A percentile compares a stretch with the other conserved stretches of the same genome.
These are phyloP conservation scores for Plasmodium vinckei DNA, from an alignment of 169 alveolate species.

Conservation along the genomic window DNA sequence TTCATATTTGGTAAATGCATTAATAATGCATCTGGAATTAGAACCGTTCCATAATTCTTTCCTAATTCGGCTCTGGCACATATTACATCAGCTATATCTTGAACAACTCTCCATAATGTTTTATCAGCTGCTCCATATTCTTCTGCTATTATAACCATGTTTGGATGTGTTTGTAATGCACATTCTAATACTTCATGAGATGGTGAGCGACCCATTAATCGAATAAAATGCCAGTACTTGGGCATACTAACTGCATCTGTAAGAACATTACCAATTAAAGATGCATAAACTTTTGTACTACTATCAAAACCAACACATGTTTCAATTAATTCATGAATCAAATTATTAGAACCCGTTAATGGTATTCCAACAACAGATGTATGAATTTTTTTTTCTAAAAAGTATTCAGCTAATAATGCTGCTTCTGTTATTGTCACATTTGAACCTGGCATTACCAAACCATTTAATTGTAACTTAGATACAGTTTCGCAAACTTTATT, in stretches of 20 bases:
- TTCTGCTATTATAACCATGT: slow-evolving; percentile 95
- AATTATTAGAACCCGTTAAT: slow-evolving; percentile 94
- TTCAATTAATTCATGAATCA: slow-evolving; percentile 92
- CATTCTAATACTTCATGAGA: slow-evolving; percentile 95
- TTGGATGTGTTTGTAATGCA: slow-evolving; percentile 98
- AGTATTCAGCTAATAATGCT: slow-evolving; percentile 92
- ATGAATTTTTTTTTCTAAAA: slow-evolving; percentile 87
- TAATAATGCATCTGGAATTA: slow-evolving; percentile 97
- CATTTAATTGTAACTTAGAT: slow-evolving; percentile 90
- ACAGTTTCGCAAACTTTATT: slow-evolving; percentile 87
- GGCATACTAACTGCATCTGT: slow-evolving; percentile 98
- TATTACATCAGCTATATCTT: slow-evolving; percentile 96
- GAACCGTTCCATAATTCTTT: slow-evolving; percentile 95
- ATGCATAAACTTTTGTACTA: slow-evolving; percentile 96
- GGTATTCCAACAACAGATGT: slow-evolving; percentile 97
- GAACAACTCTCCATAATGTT: slow-evolving; percentile 94
- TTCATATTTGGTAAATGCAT: slow-evolving; percentile 95
- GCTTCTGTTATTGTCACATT: slow-evolving; percentile 96
- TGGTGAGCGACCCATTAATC: slow-evolving; percentile 98
- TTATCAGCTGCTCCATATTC: slow-evolving; percentile 95
- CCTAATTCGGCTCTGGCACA: slow-evolving; percentile 94
- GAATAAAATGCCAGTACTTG: slow-evolving; percentile 98
- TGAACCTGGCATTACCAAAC: slow-evolving; percentile 97
- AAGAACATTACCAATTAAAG: slow-evolving; percentile 97
- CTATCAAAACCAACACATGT: slow-evolving; percentile 98